phyloP scores from a whole-genome alignment of 2,329 filamentous ascomycete species.

The Eurotiales sp. region DNA sequence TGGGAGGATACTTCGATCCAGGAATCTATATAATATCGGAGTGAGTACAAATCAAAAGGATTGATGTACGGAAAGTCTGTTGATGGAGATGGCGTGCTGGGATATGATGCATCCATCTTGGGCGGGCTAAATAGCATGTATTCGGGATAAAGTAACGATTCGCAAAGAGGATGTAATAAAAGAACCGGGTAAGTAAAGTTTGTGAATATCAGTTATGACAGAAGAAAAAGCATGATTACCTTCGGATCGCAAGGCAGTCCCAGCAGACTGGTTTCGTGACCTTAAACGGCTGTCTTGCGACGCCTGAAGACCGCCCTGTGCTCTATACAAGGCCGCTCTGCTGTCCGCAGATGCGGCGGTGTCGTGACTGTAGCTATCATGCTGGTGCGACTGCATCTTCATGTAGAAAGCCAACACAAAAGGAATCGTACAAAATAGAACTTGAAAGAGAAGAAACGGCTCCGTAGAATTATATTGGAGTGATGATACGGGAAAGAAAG shows the following conservation, averaged over 20 bases:
- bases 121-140: background rate
- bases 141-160: background rate
- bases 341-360: conserved; percentile 24
- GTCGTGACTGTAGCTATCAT: conserved; percentile 36
- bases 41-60: conserved; percentile 39
- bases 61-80: conserved; percentile 2
- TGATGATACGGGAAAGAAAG: background rate
- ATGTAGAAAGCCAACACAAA: background rate
- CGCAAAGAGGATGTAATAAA: background rate
- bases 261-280: conserved; percentile 33
- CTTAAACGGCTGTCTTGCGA: conserved; percentile 28
- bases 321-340: conserved; percentile 23
- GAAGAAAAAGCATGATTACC: conserved; percentile 28
- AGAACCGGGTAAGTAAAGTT: background rate
- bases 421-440: background rate
- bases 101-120: conserved; percentile 20
- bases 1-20: conserved; percentile 95
- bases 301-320: conserved; percentile 31
- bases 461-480: background rate
- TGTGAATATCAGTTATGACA: no score
- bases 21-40: conserved; percentile 65
- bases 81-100: conserved; percentile 7
- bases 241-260: conserved; percentile 39
- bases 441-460: background rate
- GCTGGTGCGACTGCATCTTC: conserved; percentile 39